phyloP scores from a whole-genome alignment of 345 rosid genomes.

The Rubroshorea leprosula region DNA sequence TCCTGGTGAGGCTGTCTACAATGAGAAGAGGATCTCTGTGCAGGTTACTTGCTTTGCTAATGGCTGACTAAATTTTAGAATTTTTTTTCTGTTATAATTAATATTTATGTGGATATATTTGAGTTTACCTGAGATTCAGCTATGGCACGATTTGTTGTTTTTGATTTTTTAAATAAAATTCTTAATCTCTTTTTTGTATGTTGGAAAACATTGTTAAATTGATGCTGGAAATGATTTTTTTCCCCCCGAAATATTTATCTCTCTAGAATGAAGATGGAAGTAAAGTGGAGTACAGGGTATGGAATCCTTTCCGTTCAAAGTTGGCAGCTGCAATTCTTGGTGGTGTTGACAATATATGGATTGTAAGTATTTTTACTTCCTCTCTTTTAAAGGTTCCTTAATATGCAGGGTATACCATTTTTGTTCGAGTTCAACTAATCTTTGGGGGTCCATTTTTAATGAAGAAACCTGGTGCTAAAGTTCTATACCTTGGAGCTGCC shows the following conservation, averaged over 20 bases:
- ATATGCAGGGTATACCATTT: background rate
- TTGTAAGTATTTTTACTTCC: constrained; percentile 38
- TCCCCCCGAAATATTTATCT: background rate
- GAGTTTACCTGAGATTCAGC: too few species aligned
- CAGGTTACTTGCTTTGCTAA: constrained; percentile 41
- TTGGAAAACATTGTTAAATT: background rate
- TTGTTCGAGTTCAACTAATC: background rate
- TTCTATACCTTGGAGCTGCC: constrained; percentile 97
- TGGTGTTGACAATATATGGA: constrained; percentile 94
- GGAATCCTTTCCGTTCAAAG: constrained; percentile 99
- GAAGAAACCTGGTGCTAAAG: constrained; percentile 94
- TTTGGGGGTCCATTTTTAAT: background rate
- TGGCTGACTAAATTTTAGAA: background rate
- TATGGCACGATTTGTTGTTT: background rate
- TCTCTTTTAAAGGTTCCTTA: background rate
- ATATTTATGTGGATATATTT: too few species aligned
- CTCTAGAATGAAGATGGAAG: constrained; percentile 84
- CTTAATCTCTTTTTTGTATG: too few species aligned
- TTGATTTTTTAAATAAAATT: too few species aligned
- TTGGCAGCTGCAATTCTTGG: constrained; percentile 96
- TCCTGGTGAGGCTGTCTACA: constrained; percentile 93
- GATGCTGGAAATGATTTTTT: background rate
- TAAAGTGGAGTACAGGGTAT: constrained; percentile 82
- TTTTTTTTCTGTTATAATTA: too few species aligned
- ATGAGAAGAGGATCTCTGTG: constrained; percentile 80